These are phyloP conservation scores for Rickenella mellea DNA, from an alignment of 768 basidiomycete genomes.

Conservation along the genomic window DNA sequence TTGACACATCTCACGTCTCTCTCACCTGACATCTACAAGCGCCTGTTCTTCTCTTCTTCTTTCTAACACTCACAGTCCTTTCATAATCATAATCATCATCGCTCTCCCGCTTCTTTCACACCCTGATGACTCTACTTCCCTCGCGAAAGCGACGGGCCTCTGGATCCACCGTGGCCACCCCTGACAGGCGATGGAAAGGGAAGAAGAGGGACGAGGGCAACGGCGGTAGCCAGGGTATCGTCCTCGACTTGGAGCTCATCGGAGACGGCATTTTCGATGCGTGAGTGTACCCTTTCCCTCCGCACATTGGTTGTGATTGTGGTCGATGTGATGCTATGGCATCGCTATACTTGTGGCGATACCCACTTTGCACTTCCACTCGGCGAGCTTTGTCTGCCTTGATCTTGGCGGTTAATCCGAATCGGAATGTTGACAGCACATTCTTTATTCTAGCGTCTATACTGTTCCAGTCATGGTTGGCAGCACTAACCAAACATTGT, in stretches of 20 bases:
- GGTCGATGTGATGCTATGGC: not conserved
- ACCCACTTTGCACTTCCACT: not conserved
- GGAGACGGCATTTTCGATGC: conserved; percentile 44
- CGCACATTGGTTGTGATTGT: not conserved
- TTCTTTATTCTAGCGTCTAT: conserved; percentile 41
- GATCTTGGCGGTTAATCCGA: not conserved
- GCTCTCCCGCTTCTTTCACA: no score
- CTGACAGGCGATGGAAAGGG: conserved; percentile 17
- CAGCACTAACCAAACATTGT: conserved; percentile 34
- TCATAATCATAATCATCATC: no score
- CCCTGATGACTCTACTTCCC: no score
- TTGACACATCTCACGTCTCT: no score
- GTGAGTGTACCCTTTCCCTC: no score
- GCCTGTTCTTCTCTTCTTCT: no score
- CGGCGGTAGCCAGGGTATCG: conserved; percentile 44
- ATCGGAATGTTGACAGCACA: conserved; percentile 4
- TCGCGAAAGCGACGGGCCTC: no score
- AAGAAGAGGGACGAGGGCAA: conserved; percentile 27
- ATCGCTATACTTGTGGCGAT: not conserved
- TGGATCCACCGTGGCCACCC: no score
- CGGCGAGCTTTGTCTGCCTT: not conserved
- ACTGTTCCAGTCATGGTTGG: conserved; percentile 54
- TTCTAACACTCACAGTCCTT: no score
- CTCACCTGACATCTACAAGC: no score
- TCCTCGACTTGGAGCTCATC: conserved; percentile 49